Base-by-base conservation (phyloP, 768 basidiomycete genomes). In the Rhodotorula graminis region DNA sequence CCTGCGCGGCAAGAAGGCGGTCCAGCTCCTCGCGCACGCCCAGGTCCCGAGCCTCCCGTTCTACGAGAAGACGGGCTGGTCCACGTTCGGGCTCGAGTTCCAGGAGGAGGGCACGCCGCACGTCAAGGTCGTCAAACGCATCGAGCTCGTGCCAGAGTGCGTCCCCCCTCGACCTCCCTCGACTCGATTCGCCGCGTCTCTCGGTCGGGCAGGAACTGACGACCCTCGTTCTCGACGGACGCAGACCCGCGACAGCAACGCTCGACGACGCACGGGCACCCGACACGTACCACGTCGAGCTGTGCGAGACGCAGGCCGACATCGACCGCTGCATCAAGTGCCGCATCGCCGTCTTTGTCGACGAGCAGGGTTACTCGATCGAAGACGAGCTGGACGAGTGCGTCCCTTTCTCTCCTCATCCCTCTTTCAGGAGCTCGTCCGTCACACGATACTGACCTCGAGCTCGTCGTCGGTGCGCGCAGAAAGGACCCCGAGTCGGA, bases 361-460 rank as follows among this genome's bases (percentile, higher is more conserved):
- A 67, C 27, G 72, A 74, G 50, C 72, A 74, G 37, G 53, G 53
- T 15, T 74, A 67, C 55, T 55, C 68, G n/a, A 59, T 74, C 56
- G 72, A 74, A 52, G 72, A 74, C 49, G 72, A 74, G 65, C 42
- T 74, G 8, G 72, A 74, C 62, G 72, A 67, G 72, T 73, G 60
- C 44, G 57, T 50, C 21, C 6, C 18, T 16, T 14, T 11, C 21
- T n/a, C 15, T 29, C 63, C 6, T 40, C 33, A 15, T 11, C 3
- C 44, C 0, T 5, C 55, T 33, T n/a, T n/a, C n/a, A n/a, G n/a
- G n/a, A n/a, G 11, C 19, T 10, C 61, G 16, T 23, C 16, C 29
- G 11, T 7, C 10, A 2, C 4, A 11, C 40, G 4, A 40, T 23
- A 7, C 53, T 58, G 42, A 40, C 29, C 9, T 14, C 15, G 14